These are phyloP conservation scores for Trichoderma asperellum DNA, from an alignment of 2,329 filamentous ascomycete species.

Conservation along the genomic window DNA sequence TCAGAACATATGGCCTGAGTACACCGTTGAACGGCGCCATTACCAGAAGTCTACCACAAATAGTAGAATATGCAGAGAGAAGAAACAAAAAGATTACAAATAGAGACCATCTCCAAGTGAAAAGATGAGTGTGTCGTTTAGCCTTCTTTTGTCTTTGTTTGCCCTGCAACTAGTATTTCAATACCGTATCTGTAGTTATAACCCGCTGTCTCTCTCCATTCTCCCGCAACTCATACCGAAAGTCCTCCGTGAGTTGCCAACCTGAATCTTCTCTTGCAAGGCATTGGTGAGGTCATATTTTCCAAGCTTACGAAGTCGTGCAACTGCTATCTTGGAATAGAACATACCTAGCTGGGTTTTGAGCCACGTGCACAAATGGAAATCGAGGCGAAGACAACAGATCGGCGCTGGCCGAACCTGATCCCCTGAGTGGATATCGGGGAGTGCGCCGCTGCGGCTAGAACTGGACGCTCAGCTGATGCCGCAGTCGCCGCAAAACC, in stretches of 20 bases:
- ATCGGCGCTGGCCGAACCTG: conserved; percentile 7
- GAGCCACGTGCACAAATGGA: neutral
- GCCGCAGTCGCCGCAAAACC: conserved; percentile 20
- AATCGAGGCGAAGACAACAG: conserved; percentile 5
- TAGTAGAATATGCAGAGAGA: neutral
- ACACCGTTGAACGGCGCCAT: too few species aligned
- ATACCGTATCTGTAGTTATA: neutral
- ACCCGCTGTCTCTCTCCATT: neutral
- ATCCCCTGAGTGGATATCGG: neutral
- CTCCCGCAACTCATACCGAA: neutral
- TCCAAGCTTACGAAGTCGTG: neutral
- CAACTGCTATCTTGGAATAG: neutral
- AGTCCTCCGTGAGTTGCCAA: neutral
- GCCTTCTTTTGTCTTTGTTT: neutral
- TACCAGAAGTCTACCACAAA: too few species aligned
- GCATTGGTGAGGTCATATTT: neutral
- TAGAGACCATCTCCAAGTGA: neutral
- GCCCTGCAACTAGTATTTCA: neutral
- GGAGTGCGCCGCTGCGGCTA: conserved; percentile 1
- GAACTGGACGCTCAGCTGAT: neutral
- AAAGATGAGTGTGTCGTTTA: neutral
- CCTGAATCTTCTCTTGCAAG: neutral
- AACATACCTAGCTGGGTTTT: neutral
- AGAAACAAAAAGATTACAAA: neutral
- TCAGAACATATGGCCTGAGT: too few species aligned